Base-by-base conservation (phyloP, 1,284 basidiomycete species). In the Xerocomus tenax region DNA sequence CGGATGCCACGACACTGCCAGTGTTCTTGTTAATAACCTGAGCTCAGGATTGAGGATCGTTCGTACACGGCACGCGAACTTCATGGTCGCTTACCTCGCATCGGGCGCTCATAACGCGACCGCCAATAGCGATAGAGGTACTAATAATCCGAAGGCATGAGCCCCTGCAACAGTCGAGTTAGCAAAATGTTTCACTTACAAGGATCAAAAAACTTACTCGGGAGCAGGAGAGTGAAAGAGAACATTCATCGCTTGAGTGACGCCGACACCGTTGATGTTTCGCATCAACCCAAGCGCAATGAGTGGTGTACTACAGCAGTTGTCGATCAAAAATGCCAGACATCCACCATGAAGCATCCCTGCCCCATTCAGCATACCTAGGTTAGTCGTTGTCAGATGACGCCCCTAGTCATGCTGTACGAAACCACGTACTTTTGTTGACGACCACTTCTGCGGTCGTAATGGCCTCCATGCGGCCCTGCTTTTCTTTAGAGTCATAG, bases 341-440 rank as follows among this genome's bases (percentile, higher is more conserved):
- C 81, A 83, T 38, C 80, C 83, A 13, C 84, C 83, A 54, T 86
- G 83, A 25, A 84, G 70, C 74, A 82, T 81, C 1, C 80, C 79
- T 28, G 81, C 80, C 13, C 83, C 83, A 56, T 86, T 85, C 25
- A 84, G 69, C 81, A 84, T 84, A 53, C 75, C 82, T 82, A 54
- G 19, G 8, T 12, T 3, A 29, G 38, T 28, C 18, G 36, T 45
- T n/a, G 42, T 55, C 45, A 55, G 53, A 42, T 23, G 52, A 42
- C 40, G 42, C 51, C 29, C 50, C 39, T 16, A 10, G 18, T 18
- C 15, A 28, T 30, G 15, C 13, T 1, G 40, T 21, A 13, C 9
- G 5, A 12, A 40, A 35, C 35, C 9, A 49, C 74, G 34, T 61
- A 78, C 82, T 71, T 69, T 80, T 79, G 48, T 73, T 71, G 42